A percentile compares a stretch with the other conserved stretches of the same genome.
Evolutionary conservation across 2,329 filamentous ascomycete genomes (phyloP).

Genomic region (Pseudogymnoascus sp.): DNA sequence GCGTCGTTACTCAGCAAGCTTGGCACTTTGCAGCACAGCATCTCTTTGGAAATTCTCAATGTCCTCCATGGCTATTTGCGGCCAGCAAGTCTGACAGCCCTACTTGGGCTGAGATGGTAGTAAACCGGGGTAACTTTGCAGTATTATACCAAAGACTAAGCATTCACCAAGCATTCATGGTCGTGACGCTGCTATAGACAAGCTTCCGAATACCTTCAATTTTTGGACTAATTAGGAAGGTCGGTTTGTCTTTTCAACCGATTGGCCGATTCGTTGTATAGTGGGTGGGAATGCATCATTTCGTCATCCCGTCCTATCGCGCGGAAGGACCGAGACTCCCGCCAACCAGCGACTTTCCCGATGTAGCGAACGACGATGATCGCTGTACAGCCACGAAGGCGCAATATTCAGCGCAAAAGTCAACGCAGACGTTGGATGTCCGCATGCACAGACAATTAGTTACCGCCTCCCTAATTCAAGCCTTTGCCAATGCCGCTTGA

Average conservation of each 20-base stretch:
- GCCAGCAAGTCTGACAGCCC: neutral
- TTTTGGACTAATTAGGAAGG: neutral
- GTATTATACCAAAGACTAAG: neutral
- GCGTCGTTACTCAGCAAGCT: neutral
- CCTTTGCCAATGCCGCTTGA: slow-evolving; percentile 1
- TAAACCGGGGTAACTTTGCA: neutral
- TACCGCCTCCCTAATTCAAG: slow-evolving; percentile 1
- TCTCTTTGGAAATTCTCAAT: neutral
- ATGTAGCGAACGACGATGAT: neutral
- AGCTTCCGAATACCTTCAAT: neutral
- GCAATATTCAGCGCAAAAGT: neutral
- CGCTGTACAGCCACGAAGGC: neutral
- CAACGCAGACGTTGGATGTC: neutral
- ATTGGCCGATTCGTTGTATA: neutral
- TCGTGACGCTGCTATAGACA: neutral
- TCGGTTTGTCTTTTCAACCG: neutral
- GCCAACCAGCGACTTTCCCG: neutral
- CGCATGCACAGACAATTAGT: neutral
- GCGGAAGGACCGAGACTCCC: neutral
- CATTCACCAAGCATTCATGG: neutral
- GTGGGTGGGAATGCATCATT: neutral
- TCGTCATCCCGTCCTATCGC: neutral
- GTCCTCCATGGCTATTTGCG: no score
- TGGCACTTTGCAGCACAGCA: neutral
- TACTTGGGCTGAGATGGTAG: neutral